These are phyloP conservation scores for Xylaria palmicola DNA, from an alignment of 495 filamentous ascomycete genomes.

Conservation along the genomic window DNA sequence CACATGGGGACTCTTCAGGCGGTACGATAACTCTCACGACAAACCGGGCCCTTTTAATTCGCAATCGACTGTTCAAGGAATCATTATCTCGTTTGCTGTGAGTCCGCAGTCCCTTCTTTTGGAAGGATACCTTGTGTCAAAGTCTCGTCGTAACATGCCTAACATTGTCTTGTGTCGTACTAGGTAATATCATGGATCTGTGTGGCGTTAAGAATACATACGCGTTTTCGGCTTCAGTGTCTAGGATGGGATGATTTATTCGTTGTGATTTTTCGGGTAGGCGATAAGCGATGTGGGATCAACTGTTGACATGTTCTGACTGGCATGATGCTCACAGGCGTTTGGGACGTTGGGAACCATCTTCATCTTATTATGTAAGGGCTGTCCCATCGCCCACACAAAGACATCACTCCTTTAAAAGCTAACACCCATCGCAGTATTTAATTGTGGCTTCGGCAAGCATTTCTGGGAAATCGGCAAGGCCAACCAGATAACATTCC, in stretches of 20 bases:
- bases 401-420: neutral
- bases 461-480: conserved; percentile 22
- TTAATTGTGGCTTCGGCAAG: conserved; percentile 31
- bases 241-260: conserved; percentile 34
- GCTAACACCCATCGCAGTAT: conserved; percentile 21
- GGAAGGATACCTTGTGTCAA: neutral
- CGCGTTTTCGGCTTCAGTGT: conserved; percentile 23
- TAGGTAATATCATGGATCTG: conserved; percentile 29
- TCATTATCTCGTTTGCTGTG: conserved; percentile 27
- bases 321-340: conserved; percentile 15
- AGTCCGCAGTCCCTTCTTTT: too few species aligned
- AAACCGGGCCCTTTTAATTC: neutral
- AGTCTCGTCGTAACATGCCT: neutral
- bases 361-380: conserved; percentile 27
- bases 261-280: conserved; percentile 30
- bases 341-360: conserved; percentile 23
- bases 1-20: neutral
- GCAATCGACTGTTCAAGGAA: conserved; percentile 17
- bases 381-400: neutral
- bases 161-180: neutral
- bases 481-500: conserved; percentile 20
- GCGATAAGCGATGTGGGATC: neutral
- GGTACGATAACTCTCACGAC: conserved; percentile 8
- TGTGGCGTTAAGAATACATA: conserved; percentile 25
- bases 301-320: neutral